A percentile compares a stretch with the other conserved stretches of the same genome.
phyloP scores from a whole-genome alignment of 1,139 yeast species.

The Scheffersomyces quercinus region DNA sequence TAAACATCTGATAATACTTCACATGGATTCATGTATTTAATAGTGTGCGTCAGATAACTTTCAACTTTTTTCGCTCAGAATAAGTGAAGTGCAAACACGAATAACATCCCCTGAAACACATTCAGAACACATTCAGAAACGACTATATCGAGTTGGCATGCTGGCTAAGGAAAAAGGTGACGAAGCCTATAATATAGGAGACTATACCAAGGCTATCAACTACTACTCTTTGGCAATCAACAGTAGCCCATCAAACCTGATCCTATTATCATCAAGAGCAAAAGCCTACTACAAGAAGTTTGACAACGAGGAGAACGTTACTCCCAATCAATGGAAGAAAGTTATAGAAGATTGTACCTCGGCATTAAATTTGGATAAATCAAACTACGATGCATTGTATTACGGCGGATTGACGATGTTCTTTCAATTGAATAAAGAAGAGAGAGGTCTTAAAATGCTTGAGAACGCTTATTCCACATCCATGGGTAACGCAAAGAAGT shows the following conservation, averaged over 20 bases:
- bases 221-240: slow-evolving; percentile 19
- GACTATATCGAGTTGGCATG: no score
- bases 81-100: not conserved
- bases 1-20: not conserved
- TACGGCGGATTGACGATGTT: slow-evolving; percentile 25
- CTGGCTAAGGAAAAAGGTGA: not conserved
- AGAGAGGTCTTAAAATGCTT: slow-evolving; percentile 27
- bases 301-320: slow-evolving; percentile 3
- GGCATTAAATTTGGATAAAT: slow-evolving; percentile 27
- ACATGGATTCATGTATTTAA: not conserved
- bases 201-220: slow-evolving; percentile 19
- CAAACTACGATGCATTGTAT: slow-evolving; percentile 23
- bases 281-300: slow-evolving; percentile 16
- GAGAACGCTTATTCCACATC: slow-evolving; percentile 30
- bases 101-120: slow-evolving; percentile 5
- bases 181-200: slow-evolving; percentile 13
- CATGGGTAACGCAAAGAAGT: slow-evolving; percentile 21
- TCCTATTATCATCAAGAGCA: slow-evolving; percentile 17
- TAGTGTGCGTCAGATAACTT: not conserved
- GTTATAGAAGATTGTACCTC: slow-evolving; percentile 25
- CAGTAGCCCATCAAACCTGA: slow-evolving; percentile 9
- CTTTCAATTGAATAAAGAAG: slow-evolving; percentile 23
- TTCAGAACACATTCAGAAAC: slow-evolving; percentile 2
- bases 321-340: slow-evolving; percentile 16
- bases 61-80: not conserved